A percentile compares a stretch with the other conserved stretches of the same genome.
Evolutionary conservation across 805 yeast genomes (phyloP).

Genomic region (Clavispora fructus): DNA sequence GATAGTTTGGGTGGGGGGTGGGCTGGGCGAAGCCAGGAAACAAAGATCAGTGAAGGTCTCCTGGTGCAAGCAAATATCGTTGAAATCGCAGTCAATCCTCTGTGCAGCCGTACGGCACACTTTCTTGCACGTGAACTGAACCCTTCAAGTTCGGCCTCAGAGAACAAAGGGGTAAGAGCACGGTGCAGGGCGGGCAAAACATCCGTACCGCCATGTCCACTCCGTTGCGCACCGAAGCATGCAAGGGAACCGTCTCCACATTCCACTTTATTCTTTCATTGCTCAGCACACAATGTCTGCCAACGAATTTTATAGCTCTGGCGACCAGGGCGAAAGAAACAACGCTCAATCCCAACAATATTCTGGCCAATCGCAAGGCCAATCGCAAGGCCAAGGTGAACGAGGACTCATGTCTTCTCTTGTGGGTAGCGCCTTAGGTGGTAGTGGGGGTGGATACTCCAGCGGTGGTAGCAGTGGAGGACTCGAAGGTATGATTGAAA

Average conservation of each 20-base stretch:
- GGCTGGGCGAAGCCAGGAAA: too few relatives aligned
- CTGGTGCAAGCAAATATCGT: too few relatives aligned
- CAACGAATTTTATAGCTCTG: constrained; percentile 49
- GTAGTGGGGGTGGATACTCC: constrained; percentile 18
- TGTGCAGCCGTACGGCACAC: too few relatives aligned
- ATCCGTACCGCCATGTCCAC: not conserved
- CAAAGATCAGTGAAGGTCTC: too few relatives aligned
- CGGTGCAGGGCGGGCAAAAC: not conserved
- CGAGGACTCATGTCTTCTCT: constrained; percentile 21
- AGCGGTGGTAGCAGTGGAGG: constrained; percentile 1
- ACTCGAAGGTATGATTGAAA: constrained; percentile 14
- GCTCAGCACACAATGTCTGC: constrained; percentile 41
- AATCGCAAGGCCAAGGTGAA: constrained; percentile 15
- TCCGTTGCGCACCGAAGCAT: not conserved
- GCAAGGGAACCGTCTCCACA: not conserved
- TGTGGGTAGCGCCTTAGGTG: constrained; percentile 28
- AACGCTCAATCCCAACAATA: constrained; percentile 6
- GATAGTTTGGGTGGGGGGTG: too few relatives aligned
- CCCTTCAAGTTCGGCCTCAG: too few relatives aligned
- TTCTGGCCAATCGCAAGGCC: not conserved
- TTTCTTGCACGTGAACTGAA: too few relatives aligned
- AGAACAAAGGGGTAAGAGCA: too few relatives aligned
- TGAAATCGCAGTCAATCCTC: too few relatives aligned
- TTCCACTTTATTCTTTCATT: not conserved
- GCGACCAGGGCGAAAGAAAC: constrained; percentile 20